Evolutionary conservation across 164 flowering plant species (phyloP).

Genomic region (Pachysandra terminalis): DNA sequence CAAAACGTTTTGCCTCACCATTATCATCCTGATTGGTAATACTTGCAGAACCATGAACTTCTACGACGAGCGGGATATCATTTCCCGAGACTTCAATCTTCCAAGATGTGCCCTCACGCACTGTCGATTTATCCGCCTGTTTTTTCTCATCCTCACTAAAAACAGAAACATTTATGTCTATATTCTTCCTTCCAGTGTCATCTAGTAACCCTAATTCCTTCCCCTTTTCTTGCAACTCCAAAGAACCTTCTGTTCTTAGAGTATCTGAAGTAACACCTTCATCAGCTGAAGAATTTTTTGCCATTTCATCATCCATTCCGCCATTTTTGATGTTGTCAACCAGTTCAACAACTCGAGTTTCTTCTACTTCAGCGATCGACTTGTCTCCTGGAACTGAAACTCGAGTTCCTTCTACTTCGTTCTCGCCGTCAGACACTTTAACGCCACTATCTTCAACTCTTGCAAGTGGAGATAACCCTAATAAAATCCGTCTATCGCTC

Average conservation of each 20-base stretch:
- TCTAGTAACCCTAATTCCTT: neutral
- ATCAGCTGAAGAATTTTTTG: neutral
- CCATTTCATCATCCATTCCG: neutral
- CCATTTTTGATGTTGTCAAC: neutral
- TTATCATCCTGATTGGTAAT: conserved; percentile 12
- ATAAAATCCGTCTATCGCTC: neutral
- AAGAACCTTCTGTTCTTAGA: neutral
- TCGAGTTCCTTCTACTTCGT: neutral
- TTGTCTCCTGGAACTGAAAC: neutral
- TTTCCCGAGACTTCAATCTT: neutral
- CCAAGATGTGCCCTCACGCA: neutral
- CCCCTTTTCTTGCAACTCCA: conserved; percentile 7
- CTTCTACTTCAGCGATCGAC: neutral
- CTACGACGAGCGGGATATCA: neutral
- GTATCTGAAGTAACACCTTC: neutral
- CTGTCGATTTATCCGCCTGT: neutral
- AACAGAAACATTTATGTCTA: conserved; percentile 6
- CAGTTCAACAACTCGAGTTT: conserved; percentile 8
- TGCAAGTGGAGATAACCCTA: neutral
- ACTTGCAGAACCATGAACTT: conserved; percentile 12
- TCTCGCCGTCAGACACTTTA: conserved; percentile 17
- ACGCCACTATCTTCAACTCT: conserved; percentile 20
- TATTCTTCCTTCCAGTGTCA: conserved; percentile 4
- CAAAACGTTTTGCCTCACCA: neutral
- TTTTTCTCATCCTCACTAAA: conserved; percentile 4